Evolutionary conservation across 2,329 filamentous ascomycete genomes (phyloP), one percentile per base, ranked within the genome.

Genomic region (Alternaria infectoria): DNA sequence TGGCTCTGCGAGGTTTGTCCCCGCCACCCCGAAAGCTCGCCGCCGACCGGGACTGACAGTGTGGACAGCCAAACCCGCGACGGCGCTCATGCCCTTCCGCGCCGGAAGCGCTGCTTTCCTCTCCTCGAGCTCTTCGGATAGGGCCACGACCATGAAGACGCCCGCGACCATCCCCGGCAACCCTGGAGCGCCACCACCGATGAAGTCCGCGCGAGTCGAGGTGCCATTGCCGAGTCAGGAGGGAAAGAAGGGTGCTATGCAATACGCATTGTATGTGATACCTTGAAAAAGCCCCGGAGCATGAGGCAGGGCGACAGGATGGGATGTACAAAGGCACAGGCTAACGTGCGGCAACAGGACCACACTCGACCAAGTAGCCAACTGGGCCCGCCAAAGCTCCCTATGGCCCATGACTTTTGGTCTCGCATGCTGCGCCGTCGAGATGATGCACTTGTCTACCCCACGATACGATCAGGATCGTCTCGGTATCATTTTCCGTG

Each of bases 401-500:
- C 85, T 96, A 59, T 96, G 93, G 93, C 93, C 93, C 73, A 91
- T 96, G 88, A 93, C 92, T 47, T 96, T 97, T 79, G 93, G 91
- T 63, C 90, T 96, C 45, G 93, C 93, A 75, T 97, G 93, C 86
- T 96, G 93, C 80, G 93, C 91, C 81, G 84, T 97, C 79, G 93
- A 97, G 81, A 96, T 96, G 93, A 97, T 97, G 93, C 92, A 95
- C 80, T 86, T 93, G 45, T 96, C 93, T 26, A 93, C 92, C 66
- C 93, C 93, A n/a, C 90, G 93, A 40, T 96, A 96, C 87, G 93
- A 96, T 77, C 92, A 96, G 79, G 93, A 97, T 83, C 89, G 93
- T 51, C 86, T 96, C 61, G 93, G 93, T 74, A 96, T 96, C 79
- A 96, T 96, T 80, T 96, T 96, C 87, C 90, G 93, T 75, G 93